Conservation (phyloP, 176 grass and related monocot species). For the Rhynchospora tenuis region DNA sequence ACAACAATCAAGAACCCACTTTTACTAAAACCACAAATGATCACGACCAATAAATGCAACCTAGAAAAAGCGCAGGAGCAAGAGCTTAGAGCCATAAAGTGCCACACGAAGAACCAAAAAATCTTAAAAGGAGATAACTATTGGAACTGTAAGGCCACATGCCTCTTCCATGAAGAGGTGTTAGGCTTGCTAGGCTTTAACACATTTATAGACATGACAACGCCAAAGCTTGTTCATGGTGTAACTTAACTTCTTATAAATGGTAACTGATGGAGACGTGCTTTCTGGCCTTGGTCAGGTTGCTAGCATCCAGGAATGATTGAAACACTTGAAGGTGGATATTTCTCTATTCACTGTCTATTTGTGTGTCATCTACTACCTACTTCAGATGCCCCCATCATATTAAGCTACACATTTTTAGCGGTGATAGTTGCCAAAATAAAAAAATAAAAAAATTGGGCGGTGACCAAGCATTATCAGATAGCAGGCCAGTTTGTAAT, state of each 20-base stretch:
- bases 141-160: not conserved
- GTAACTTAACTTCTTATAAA: not conserved
- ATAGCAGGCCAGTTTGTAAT: not conserved
- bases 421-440: not conserved
- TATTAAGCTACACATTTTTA: too few relatives aligned
- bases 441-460: not conserved
- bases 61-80: not conserved
- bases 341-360: not conserved
- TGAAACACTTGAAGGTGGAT: not conserved
- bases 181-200: slow-evolving; percentile 15
- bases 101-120: not conserved
- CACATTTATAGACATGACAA: not conserved
- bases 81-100: not conserved
- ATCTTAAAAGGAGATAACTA: not conserved
- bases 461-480: not conserved
- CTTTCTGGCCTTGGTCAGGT: not conserved
- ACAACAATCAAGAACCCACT: not conserved
- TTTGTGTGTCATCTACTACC: not conserved
- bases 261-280: slow-evolving; percentile 6
- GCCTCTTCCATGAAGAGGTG: slow-evolving; percentile 13
- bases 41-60: slow-evolving; percentile 7
- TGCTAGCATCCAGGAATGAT: not conserved
- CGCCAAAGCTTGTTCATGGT: not conserved
- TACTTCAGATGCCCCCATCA: too few relatives aligned
- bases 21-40: not conserved